Evolutionary conservation across 2,329 filamentous ascomycete species (phyloP).

Genomic region (Aspergillus fijiensis): DNA sequence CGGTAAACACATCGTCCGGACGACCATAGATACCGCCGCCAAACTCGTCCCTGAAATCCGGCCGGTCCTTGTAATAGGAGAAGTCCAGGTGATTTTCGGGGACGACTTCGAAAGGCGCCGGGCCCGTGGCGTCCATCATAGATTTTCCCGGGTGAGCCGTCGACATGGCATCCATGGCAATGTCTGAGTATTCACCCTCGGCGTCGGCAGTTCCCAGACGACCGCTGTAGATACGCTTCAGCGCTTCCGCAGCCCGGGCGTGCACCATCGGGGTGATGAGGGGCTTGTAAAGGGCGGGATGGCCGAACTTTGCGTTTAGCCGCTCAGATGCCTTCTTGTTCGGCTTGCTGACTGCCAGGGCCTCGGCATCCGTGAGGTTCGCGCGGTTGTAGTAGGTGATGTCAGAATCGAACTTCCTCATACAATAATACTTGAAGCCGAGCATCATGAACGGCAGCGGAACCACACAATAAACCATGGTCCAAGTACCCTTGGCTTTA

Average conservation of each 20-base stretch:
- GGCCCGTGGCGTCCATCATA: constrained; percentile 25
- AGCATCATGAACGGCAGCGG: constrained; percentile 78
- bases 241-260: constrained; percentile 79
- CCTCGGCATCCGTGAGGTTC: constrained; percentile 55
- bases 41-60: constrained; percentile 83
- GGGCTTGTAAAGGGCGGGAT: constrained; percentile 85
- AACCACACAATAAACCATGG: constrained; percentile 66
- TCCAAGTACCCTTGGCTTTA: constrained; percentile 65
- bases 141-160: constrained; percentile 57
- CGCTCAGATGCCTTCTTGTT: constrained; percentile 55
- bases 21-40: constrained; percentile 65
- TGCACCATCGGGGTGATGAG: constrained; percentile 95
- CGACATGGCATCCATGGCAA: constrained; percentile 76
- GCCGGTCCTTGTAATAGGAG: constrained; percentile 83
- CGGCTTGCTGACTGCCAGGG: constrained; percentile 34
- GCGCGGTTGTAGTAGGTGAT: constrained; percentile 77
- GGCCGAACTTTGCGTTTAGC: constrained; percentile 77
- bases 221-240: constrained; percentile 83
- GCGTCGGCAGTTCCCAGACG: constrained; percentile 60
- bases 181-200: constrained; percentile 64
- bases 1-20: constrained; percentile 46
- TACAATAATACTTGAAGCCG: constrained; percentile 84
- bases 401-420: constrained; percentile 70
- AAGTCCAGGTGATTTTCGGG: constrained; percentile 85
- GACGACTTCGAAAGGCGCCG: constrained; percentile 85